Base-by-base conservation (phyloP, 1,139 yeast genomes). In the Taphrina deformans region DNA sequence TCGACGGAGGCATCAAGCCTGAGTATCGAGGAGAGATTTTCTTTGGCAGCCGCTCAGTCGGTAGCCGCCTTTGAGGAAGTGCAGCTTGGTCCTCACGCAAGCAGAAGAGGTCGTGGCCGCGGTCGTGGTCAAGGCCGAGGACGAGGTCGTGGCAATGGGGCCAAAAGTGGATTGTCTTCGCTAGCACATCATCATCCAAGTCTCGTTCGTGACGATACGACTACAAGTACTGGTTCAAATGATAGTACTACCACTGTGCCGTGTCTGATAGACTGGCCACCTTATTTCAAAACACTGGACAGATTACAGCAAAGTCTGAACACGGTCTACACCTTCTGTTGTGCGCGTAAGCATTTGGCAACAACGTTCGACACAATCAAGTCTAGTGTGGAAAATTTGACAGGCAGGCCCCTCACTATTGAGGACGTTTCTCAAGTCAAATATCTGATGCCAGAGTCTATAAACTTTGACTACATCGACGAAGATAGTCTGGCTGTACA, bases 371-470 rank as follows among this genome's bases (percentile, higher is more conserved):
- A 80, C 2, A 74, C 82, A 0, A 71, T 83, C 40, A 79, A 76
- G 62, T 76, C 76, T 9, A 81, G 85, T 0, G 79, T 81, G 9
- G 82, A 81, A 81, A 72, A 10, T 73, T 75, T 75, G 38, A 52
- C 63, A 1, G 35, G 53, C n/a, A 48, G 45, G 26, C 53, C 60
- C 18, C 52, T 64, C 9, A 59, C 33, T 71, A 74, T 1, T 71
- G 48, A 55, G 9, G 96, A 89, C 73, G 79, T 88, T 51, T 89
- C 96, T 0, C 79, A 80, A 65, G 80, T 91, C 51, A 82, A 80
- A 59, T 80, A 77, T n/a, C 73, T 92, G 2, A 73, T 88, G 12
- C 96, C 96, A 0, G 77, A 81, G 24, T 92, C 87, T 58, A 83
- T 88, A 21, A 77, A 85, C 1, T 85, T 86, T 70, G 89, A 84